phyloP scores from a whole-genome alignment of 1,284 basidiomycete genomes.

The Ganoderma lingzhi region DNA sequence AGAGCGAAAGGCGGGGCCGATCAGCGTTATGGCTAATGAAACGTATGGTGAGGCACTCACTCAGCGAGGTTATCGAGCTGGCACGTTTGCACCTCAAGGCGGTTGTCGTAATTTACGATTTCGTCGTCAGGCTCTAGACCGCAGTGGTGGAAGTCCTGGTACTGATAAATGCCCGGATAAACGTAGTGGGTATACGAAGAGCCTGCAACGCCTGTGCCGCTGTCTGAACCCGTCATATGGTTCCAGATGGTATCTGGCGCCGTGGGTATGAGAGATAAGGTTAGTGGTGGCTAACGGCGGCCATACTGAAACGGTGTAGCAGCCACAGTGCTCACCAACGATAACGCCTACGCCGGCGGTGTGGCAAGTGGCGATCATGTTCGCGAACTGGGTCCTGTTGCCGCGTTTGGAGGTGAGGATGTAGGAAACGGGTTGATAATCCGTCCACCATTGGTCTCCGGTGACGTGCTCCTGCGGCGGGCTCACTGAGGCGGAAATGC shows the following conservation, averaged over 20 bases:
- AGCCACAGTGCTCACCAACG: conserved; percentile 49
- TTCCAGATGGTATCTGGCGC: conserved; percentile 66
- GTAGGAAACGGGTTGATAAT: conserved; percentile 75
- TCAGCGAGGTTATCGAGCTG: conserved; percentile 65
- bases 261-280: not conserved
- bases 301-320: conserved; percentile 11
- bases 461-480: conserved; percentile 56
- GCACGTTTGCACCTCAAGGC: conserved; percentile 66
- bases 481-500: conserved; percentile 47
- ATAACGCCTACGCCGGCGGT: conserved; percentile 68
- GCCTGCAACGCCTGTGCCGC: conserved; percentile 59
- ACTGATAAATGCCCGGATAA: conserved; percentile 64
- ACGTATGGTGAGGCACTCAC: conserved; percentile 44
- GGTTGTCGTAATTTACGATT: conserved; percentile 63
- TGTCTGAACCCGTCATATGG: conserved; percentile 63
- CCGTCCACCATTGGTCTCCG: conserved; percentile 72
- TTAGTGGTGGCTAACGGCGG: not conserved
- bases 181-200: conserved; percentile 61
- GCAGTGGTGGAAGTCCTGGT: conserved; percentile 71
- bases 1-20: not conserved
- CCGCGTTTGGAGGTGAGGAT: conserved; percentile 67
- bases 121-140: conserved; percentile 59
- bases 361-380: conserved; percentile 68
- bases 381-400: conserved; percentile 57
- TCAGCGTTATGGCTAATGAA: not conserved